Evolutionary conservation across 2,329 filamentous ascomycete genomes (phyloP).

Genomic region (Aureobasidium sp.): DNA sequence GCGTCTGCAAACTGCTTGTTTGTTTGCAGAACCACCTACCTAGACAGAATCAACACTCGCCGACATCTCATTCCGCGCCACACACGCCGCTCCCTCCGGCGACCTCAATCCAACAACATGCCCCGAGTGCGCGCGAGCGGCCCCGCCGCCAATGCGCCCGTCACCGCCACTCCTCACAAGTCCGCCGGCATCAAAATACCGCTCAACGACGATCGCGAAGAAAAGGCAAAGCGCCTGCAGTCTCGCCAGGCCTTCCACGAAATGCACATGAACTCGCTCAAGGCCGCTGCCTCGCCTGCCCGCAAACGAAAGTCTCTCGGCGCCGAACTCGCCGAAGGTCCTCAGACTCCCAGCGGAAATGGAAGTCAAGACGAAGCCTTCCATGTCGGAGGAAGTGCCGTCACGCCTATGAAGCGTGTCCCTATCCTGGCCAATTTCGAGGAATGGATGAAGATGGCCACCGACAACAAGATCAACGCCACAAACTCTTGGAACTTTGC

Average conservation of each 20-base stretch:
- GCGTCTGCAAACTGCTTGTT: background rate
- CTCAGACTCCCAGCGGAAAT: conserved; percentile 39
- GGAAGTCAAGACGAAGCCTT: conserved; percentile 49
- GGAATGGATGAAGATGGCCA: conserved; percentile 99
- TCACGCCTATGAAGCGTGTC: conserved; percentile 93
- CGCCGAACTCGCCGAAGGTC: conserved; percentile 36
- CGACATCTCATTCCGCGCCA: background rate
- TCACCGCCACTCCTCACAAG: conserved; percentile 46
- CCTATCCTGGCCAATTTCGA: conserved; percentile 97
- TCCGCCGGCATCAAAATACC: conserved; percentile 65
- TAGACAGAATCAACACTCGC: background rate
- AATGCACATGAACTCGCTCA: conserved; percentile 85
- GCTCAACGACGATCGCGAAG: conserved; percentile 88
- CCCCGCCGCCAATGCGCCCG: conserved; percentile 36
- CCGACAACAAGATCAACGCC: conserved; percentile 94
- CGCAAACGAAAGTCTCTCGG: conserved; percentile 56
- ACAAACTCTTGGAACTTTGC: conserved; percentile 99
- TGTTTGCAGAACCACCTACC: background rate
- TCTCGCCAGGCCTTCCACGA: conserved; percentile 84
- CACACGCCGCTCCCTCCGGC: background rate
- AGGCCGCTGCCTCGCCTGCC: conserved; percentile 67
- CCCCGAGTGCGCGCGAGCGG: conserved; percentile 25
- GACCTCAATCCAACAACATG: conserved; percentile 30
- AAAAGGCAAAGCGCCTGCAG: conserved; percentile 82
- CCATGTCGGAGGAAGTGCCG: conserved; percentile 61